These are phyloP conservation scores for Ampelocalamus luodianensis DNA, from an alignment of 176 grass and related monocot genomes.

Conservation along the genomic window DNA sequence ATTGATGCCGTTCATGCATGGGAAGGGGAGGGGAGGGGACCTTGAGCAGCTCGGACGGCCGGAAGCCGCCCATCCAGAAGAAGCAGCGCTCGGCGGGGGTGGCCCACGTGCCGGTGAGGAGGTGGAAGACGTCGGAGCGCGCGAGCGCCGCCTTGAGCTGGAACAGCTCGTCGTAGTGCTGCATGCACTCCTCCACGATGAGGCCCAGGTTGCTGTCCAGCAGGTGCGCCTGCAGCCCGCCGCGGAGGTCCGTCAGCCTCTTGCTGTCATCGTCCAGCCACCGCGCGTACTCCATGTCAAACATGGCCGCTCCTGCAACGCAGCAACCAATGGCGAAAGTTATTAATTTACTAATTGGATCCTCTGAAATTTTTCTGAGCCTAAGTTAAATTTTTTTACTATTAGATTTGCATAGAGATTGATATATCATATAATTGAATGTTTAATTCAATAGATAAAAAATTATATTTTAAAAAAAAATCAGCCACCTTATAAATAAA, in stretches of 20 bases:
- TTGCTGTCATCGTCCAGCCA: conserved; percentile 89
- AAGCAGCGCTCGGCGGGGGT: conserved; percentile 86
- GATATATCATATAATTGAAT: too few relatives aligned
- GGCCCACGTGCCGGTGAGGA: conserved; percentile 80
- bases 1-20: not conserved
- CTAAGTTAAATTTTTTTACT: too few relatives aligned
- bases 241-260: conserved; percentile 61
- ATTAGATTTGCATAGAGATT: too few relatives aligned
- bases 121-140: conserved; percentile 82
- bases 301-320: conserved; percentile 71
- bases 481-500: too few relatives aligned
- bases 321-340: not conserved
- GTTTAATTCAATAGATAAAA: too few relatives aligned
- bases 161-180: conserved; percentile 92
- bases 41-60: conserved; percentile 93
- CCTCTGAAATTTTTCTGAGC: too few relatives aligned
- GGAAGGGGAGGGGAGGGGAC: conserved; percentile 10
- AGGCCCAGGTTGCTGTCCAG: conserved; percentile 66
- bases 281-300: conserved; percentile 89
- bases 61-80: conserved; percentile 99
- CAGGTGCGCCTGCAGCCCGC: conserved; percentile 75
- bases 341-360: not conserved
- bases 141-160: conserved; percentile 70
- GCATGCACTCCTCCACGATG: conserved; percentile 80
- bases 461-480: too few relatives aligned